Conservation (phyloP, 768 basidiomycete species). For the Sarcodon sp. region DNA sequence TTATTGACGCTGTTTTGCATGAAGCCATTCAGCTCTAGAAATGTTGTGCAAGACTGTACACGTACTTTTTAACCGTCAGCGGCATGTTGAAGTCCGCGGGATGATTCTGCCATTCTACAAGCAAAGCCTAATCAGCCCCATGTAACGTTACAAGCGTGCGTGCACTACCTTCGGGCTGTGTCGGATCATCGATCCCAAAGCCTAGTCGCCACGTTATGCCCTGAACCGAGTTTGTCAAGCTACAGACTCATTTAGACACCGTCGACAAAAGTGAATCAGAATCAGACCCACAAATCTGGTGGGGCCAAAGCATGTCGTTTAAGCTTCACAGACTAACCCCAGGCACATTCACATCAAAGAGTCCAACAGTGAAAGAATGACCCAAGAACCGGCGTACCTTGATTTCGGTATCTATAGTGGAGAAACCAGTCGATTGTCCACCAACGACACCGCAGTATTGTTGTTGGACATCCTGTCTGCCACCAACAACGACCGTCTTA, state of each 20-base stretch:
- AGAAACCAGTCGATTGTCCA: slow-evolving; percentile 47
- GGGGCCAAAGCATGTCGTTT: slow-evolving; percentile 44
- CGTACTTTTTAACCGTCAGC: slow-evolving; percentile 35
- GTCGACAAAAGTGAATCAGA: slow-evolving; percentile 1
- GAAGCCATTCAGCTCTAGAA: not conserved
- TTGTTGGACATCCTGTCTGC: slow-evolving; percentile 30
- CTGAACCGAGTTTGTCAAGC: slow-evolving; percentile 41
- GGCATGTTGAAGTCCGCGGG: slow-evolving; percentile 39
- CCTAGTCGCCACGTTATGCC: slow-evolving; percentile 56
- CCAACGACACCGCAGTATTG: slow-evolving; percentile 52
- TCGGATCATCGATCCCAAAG: slow-evolving; percentile 38
- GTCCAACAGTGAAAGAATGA: not conserved
- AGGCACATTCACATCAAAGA: slow-evolving; percentile 1
- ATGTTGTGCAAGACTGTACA: slow-evolving; percentile 2
- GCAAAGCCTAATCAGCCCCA: not conserved
- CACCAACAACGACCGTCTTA: slow-evolving; percentile 45
- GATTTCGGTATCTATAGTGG: slow-evolving; percentile 45
- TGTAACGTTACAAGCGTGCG: slow-evolving; percentile 2
- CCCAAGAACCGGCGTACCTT: slow-evolving; percentile 27
- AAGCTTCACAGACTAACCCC: slow-evolving; percentile 29
- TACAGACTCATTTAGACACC: slow-evolving; percentile 9
- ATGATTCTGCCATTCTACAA: slow-evolving; percentile 45
- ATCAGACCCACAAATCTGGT: slow-evolving; percentile 38
- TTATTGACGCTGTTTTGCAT: slow-evolving; percentile 36
- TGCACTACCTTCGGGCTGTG: slow-evolving; percentile 37